These are phyloP conservation scores for Hymenoscyphus albidus DNA, from an alignment of 2,329 filamentous ascomycete species.

Conservation along the genomic window DNA sequence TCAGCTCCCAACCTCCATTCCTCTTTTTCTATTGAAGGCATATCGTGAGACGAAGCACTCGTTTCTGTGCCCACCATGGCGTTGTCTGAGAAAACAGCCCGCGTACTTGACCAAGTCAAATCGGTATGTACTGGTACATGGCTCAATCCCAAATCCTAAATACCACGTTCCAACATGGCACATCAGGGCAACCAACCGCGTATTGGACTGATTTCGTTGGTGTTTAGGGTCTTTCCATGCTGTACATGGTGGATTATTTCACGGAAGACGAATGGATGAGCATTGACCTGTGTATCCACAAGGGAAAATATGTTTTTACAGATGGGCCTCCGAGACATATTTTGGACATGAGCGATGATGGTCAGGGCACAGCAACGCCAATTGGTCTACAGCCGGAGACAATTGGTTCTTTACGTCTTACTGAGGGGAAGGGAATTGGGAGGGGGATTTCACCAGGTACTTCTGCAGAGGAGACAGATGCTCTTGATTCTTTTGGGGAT, in stretches of 20 bases:
- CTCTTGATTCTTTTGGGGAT: not conserved
- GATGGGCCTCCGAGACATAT: constrained; percentile 21
- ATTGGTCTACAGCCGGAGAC: constrained; percentile 8
- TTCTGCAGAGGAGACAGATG: not conserved
- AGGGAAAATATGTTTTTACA: constrained; percentile 31
- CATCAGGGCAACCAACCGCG: constrained; percentile 2
- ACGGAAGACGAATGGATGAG: constrained; percentile 33
- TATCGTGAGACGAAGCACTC: not conserved
- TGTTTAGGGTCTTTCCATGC: constrained; percentile 24
- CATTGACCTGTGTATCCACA: constrained; percentile 30
- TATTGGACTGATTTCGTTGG: not conserved
- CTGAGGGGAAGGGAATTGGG: not conserved
- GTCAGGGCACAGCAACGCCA: constrained; percentile 1
- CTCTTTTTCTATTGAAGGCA: not conserved
- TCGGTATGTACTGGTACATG: constrained; percentile 20
- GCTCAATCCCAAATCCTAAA: not conserved
- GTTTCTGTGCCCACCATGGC: constrained; percentile 6
- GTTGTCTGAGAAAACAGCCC: constrained; percentile 22
- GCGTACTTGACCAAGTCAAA: constrained; percentile 27
- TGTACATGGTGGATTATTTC: constrained; percentile 31
- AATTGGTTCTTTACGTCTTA: constrained; percentile 4
- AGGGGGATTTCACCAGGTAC: not conserved
- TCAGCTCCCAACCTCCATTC: not conserved
- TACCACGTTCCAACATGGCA: too few species aligned
- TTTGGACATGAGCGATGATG: constrained; percentile 24